phyloP scores from a whole-genome alignment of 2,329 filamentous ascomycete genomes.

The Neocatenulostroma microsporum region DNA sequence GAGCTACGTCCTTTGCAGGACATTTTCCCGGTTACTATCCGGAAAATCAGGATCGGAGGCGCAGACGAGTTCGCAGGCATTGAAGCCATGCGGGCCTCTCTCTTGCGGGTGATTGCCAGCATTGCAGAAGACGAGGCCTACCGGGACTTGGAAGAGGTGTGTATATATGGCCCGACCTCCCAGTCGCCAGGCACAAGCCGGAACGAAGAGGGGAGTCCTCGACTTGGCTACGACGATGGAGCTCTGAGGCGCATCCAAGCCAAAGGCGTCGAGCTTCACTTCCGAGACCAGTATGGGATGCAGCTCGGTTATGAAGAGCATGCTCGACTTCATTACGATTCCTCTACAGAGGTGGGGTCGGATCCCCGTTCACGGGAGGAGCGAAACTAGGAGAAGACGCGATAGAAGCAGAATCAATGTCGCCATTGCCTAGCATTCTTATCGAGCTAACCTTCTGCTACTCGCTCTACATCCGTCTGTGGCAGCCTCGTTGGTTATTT shows the following conservation, averaged over 20 bases:
- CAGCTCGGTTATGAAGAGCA: neutral
- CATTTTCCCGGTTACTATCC: neutral
- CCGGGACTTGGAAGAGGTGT: neutral
- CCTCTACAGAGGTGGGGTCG: neutral
- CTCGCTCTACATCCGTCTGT: no score
- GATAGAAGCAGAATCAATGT: no score
- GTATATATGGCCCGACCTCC: neutral
- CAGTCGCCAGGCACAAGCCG: no score
- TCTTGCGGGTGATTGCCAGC: neutral
- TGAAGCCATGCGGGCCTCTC: neutral
- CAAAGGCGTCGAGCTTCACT: neutral
- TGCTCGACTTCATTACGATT: neutral
- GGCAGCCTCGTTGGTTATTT: no score
- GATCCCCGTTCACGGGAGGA: neutral
- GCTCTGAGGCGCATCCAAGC: neutral
- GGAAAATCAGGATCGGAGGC: neutral
- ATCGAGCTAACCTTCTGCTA: no score
- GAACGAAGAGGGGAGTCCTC: no score
- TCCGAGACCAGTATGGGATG: neutral
- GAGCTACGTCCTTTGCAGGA: neutral
- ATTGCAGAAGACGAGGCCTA: neutral
- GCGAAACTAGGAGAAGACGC: neutral
- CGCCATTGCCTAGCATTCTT: no score
- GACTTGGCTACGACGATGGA: no score
- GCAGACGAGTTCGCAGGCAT: neutral